Percentiles rank a stretch among this genome's conserved stretches.
These are phyloP conservation scores for Prunella vulgaris DNA, from an alignment of 257 asterid genomes.

Conservation along the genomic window DNA sequence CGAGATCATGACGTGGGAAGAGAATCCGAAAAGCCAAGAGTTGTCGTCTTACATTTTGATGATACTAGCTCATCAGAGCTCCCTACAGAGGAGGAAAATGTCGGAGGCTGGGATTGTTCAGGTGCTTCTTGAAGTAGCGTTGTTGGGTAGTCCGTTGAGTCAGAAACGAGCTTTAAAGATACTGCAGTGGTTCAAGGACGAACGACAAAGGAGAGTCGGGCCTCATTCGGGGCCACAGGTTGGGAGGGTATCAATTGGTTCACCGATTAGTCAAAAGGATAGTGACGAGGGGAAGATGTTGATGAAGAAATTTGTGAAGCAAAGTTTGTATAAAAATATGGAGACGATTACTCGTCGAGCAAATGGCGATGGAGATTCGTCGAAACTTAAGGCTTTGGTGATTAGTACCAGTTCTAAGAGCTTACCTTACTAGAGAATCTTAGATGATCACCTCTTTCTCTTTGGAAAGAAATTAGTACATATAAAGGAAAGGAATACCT, in stretches of 20 bases:
- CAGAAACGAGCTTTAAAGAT: constrained; percentile 79
- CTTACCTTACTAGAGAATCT: constrained; percentile 51
- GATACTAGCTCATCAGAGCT: constrained; percentile 85
- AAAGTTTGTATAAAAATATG: constrained; percentile 70
- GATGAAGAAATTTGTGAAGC: constrained; percentile 75
- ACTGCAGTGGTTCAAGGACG: constrained; percentile 88
- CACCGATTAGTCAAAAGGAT: constrained; percentile 38
- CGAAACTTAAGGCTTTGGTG: constrained; percentile 54
- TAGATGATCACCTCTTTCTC: neutral
- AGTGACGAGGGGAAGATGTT: constrained; percentile 52
- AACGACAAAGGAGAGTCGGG: constrained; percentile 58
- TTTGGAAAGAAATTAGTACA: constrained; percentile 5
- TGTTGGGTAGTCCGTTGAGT: constrained; percentile 76
- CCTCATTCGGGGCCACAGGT: constrained; percentile 89
- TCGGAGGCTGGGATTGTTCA: constrained; percentile 72
- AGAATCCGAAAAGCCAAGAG: constrained; percentile 69
- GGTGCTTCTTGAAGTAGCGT: constrained; percentile 76
- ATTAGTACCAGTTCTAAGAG: constrained; percentile 83
- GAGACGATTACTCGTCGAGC: constrained; percentile 75
- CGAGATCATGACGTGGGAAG: constrained; percentile 80
- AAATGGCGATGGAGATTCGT: constrained; percentile 47
- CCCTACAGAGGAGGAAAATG: constrained; percentile 72
- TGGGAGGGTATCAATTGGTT: constrained; percentile 34
- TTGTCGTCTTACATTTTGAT: constrained; percentile 63
- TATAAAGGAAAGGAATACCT: constrained; percentile 7